phyloP scores from a whole-genome alignment of 306 rosid genomes.

The Datisca glomerata region DNA sequence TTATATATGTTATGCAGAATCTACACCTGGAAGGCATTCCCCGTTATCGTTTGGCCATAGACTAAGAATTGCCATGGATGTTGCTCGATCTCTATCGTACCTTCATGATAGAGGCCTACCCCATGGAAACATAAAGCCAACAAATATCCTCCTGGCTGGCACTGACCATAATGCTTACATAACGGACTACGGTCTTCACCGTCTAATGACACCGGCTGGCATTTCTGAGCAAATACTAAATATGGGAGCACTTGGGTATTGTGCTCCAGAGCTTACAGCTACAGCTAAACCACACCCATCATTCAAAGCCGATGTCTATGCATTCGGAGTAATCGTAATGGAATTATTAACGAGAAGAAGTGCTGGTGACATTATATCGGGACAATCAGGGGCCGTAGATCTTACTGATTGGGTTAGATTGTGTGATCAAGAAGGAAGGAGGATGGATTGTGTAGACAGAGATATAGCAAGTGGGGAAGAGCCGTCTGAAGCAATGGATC shows the following conservation, averaged over 20 bases:
- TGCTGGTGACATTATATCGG: slow-evolving; percentile 96
- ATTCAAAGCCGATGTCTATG: slow-evolving; percentile 87
- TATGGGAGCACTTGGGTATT: slow-evolving; percentile 92
- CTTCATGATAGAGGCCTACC: slow-evolving; percentile 92
- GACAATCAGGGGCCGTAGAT: slow-evolving; percentile 89
- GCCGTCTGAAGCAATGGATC: slow-evolving; percentile 69
- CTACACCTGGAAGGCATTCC: slow-evolving; percentile 83
- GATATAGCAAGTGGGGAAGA: slow-evolving; percentile 88
- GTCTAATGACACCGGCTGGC: slow-evolving; percentile 85
- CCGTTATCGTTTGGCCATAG: slow-evolving; percentile 74
- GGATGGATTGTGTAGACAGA: slow-evolving; percentile 87
- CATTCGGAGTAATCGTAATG: slow-evolving; percentile 90
- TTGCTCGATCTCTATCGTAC: slow-evolving; percentile 60
- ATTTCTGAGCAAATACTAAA: slow-evolving; percentile 84
- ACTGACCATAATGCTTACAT: slow-evolving; percentile 57
- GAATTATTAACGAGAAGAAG: slow-evolving; percentile 84
- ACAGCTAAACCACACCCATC: slow-evolving; percentile 68
- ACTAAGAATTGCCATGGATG: slow-evolving; percentile 69
- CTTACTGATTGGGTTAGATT: slow-evolving; percentile 98
- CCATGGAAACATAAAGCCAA: slow-evolving; percentile 90
- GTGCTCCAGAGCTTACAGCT: slow-evolving; percentile 77
- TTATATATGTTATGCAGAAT: slow-evolving; percentile 46
- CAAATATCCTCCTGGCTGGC: slow-evolving; percentile 55
- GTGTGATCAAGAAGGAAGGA: slow-evolving; percentile 87
- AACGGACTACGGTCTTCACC: slow-evolving; percentile 85